Evolutionary conservation across 305 asterid species (phyloP), one percentile per base, ranked within the genome.

Genomic region (Euphrasia arctica): DNA sequence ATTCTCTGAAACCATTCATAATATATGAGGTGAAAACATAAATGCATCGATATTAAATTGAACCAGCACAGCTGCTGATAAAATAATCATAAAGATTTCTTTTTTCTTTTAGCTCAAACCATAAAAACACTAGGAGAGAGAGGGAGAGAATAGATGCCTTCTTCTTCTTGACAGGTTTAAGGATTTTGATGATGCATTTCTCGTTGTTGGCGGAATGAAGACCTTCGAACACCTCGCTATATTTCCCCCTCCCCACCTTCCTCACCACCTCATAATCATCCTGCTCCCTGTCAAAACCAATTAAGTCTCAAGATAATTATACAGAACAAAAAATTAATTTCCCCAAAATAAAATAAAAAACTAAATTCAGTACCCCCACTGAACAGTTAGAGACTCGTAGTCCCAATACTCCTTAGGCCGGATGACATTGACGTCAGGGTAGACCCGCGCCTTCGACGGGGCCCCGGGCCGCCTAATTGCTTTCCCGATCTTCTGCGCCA

Each of bases 341-440:
- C 64, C n/a, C n/a, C n/a, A n/a, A n/a, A n/a, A 52, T 7, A 54
- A 54, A 9, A 25, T 25, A 25, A 25, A 25, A 25, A 25, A 0
- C 43, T 36, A 60, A 65, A 56, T 42, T 15, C 47, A 55, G 59
- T 83, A 92, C 98, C 98, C 98, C 98, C 98, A 92, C 77, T 90
- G 97, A 69, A 92, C 94, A 65, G 88, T 69, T 11, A 89, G 86
- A 18, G 95, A 76, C 79, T 92, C 98, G 68, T 92, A 92, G 72
- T 92, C 98, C 98, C 97, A 92, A 63, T 92, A 92, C 77, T 90
- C 96, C 81, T 83, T 85, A 5, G 99, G 97, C 18, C 97, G 91
- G 70, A 88, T 75, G 49, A 90, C 91, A 77, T 89, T 89, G 60
- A 87, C 70, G 68, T 87, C 95, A 0, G 85, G 15, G 69, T 89